Percentiles rank a stretch among this genome's conserved stretches.
Evolutionary conservation across 164 flowering plant species (phyloP).

Genomic region (Akebia trifoliata): DNA sequence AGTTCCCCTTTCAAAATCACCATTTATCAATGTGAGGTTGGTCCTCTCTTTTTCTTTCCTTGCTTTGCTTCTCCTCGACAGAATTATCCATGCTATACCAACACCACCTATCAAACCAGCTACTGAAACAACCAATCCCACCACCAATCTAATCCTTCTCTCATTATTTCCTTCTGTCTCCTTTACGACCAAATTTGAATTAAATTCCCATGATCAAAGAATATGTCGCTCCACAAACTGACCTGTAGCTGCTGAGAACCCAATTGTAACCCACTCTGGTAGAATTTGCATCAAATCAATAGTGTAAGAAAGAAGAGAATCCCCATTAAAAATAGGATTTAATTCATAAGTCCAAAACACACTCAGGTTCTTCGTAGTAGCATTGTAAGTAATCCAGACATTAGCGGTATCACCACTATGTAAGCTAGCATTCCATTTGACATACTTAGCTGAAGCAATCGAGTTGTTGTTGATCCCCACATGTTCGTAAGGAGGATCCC

Average conservation of each 20-base stretch:
- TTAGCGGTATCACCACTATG: constrained; percentile 17
- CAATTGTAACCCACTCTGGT: constrained; percentile 37
- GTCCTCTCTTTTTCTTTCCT: background rate
- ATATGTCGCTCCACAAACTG: constrained; percentile 9
- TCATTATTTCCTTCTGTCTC: background rate
- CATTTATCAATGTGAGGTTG: constrained; percentile 5
- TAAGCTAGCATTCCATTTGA: constrained; percentile 23
- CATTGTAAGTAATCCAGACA: constrained; percentile 24
- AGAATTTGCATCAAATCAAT: constrained; percentile 30
- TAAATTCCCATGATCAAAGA: constrained; percentile 31
- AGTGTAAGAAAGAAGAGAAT: constrained; percentile 27
- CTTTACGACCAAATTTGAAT: constrained; percentile 23
- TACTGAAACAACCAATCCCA: constrained; percentile 16
- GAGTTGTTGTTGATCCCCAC: constrained; percentile 30
- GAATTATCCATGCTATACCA: background rate
- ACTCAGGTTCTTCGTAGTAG: constrained; percentile 23
- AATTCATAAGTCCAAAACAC: constrained; percentile 19
- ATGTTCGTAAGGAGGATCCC: constrained; percentile 32
- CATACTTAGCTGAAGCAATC: constrained; percentile 10
- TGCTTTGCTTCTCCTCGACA: background rate
- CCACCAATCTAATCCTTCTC: background rate
- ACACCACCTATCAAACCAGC: constrained; percentile 11
- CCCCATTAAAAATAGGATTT: constrained; percentile 12
- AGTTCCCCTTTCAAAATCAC: constrained; percentile 17
- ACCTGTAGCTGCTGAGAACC: constrained; percentile 27